Evolutionary conservation across 1,139 yeast species (phyloP).

Genomic region (Debaryomyces singareniensis): DNA sequence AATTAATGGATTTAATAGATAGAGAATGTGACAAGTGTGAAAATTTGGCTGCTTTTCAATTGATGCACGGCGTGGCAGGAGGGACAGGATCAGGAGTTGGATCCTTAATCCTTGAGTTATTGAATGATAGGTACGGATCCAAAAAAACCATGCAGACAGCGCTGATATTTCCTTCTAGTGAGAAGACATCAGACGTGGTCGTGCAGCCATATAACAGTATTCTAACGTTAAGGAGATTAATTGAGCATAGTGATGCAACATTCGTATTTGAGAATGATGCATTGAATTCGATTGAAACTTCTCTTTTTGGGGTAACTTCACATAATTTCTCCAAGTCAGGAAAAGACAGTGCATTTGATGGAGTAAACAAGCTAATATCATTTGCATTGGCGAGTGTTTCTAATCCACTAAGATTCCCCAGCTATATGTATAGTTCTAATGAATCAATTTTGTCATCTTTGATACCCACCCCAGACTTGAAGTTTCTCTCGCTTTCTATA

Average conservation of each 20-base stretch:
- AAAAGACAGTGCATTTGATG: constrained; percentile 50
- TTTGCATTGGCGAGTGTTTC: constrained; percentile 81
- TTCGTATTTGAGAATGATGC: constrained; percentile 90
- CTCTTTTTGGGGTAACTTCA: constrained; percentile 35
- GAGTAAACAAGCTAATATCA: constrained; percentile 80
- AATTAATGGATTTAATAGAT: constrained; percentile 74
- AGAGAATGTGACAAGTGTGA: constrained; percentile 91
- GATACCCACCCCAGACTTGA: constrained; percentile 85
- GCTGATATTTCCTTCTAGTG: constrained; percentile 78
- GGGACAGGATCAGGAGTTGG: constrained; percentile 98
- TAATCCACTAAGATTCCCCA: constrained; percentile 84
- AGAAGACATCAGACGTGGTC: constrained; percentile 81
- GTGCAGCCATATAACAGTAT: constrained; percentile 95
- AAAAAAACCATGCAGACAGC: constrained; percentile 82
- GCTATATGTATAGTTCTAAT: constrained; percentile 82
- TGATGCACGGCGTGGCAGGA: constrained; percentile 95
- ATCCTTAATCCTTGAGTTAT: constrained; percentile 66
- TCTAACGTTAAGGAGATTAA: constrained; percentile 71
- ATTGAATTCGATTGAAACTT: constrained; percentile 56
- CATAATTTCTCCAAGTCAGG: constrained; percentile 8
- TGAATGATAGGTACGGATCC: constrained; percentile 72
- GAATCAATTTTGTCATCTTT: constrained; percentile 78
- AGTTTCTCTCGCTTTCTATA: constrained; percentile 78
- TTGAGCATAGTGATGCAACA: constrained; percentile 80
- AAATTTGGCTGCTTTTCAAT: constrained; percentile 81